Base-by-base conservation (phyloP, 2,329 filamentous ascomycete genomes). In the Stagonosporopsis tanaceti region DNA sequence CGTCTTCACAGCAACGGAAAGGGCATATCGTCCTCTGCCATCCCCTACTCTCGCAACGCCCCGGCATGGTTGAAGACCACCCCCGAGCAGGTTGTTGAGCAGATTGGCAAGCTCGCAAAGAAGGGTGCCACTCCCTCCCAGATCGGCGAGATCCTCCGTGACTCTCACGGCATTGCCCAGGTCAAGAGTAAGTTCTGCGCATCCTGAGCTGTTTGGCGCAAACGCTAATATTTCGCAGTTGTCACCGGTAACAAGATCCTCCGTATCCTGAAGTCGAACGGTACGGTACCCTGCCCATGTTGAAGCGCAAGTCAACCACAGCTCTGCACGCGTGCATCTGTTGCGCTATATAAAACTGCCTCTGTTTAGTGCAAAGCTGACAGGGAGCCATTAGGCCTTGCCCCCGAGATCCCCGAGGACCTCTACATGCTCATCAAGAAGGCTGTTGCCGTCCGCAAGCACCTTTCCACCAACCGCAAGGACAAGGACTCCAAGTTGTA, bases 371-470 rank as follows among this genome's bases (percentile, higher is more conserved):
- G 59, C 59, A 71, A 66, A 62, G 66, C 73, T 75, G 72, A 76
- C 70, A 72, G 69, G 66, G 69, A 64, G 70, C 70, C 53, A 64
- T 63, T 67, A 99, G 95, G 95, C 86, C 93, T 99, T 80, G 94
- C 95, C 75, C 95, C 96, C 81, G 93, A 98, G 82, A 89, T 99
- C 76, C 95, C 96, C 79, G 95, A 99, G 89, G 95, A 99, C 84
- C 90, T 98, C 73, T 99, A 98, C 90, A 96, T 97, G 91, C 87
- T 98, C 82, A 98, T 98, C 92, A 97, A 97, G 91, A 99, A 99
- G 93, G 94, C 96, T 80, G 77, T 74, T 57, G 69, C 72, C 79
- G 95, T 99, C 85, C 94, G 95, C 86, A 99, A 99, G 92, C 96
- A 99, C 85, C 92, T 99, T 73, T 93, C 97, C 89, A 92, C 92